phyloP scores from a whole-genome alignment of 1,284 basidiomycete species.

The Gomphus bonarii region DNA sequence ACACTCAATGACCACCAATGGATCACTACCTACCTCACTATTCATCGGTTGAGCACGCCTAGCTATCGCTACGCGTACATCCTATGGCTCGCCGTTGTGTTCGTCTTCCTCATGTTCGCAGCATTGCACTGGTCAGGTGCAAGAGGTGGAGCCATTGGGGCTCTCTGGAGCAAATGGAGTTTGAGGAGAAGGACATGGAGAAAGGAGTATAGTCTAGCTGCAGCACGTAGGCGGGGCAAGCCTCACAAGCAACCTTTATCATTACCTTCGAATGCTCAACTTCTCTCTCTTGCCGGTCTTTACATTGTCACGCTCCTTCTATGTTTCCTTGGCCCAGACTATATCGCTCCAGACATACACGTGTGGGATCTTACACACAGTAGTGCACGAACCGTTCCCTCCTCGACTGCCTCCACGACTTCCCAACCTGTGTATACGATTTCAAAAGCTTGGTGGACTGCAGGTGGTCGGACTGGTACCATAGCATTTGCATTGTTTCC shows the following conservation, averaged over 20 bases:
- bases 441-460: slow-evolving; percentile 69
- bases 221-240: slow-evolving; percentile 16
- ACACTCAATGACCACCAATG: slow-evolving; percentile 38
- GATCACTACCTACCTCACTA: slow-evolving; percentile 44
- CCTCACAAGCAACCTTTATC: slow-evolving; percentile 35
- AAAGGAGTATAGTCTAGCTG: slow-evolving; percentile 27
- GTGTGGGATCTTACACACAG: slow-evolving; percentile 31
- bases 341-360: slow-evolving; percentile 47
- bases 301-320: slow-evolving; percentile 34
- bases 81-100: slow-evolving; percentile 39
- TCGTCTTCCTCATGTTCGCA: slow-evolving; percentile 30
- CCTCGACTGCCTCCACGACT: slow-evolving; percentile 21
- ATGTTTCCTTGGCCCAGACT: slow-evolving; percentile 62
- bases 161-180: slow-evolving; percentile 44
- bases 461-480: slow-evolving; percentile 62
- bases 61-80: slow-evolving; percentile 47
- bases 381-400: slow-evolving; percentile 14
- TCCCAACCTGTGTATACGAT: slow-evolving; percentile 51
- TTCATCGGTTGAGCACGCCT: slow-evolving; percentile 39
- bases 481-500: slow-evolving; percentile 76
- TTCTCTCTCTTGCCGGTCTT: slow-evolving; percentile 37
- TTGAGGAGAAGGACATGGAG: slow-evolving; percentile 41
- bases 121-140: slow-evolving; percentile 31
- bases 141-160: slow-evolving; percentile 33
- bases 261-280: slow-evolving; percentile 52